Evolutionary conservation across 176 grass and related monocot species (phyloP).

Genomic region (Lolium rigidum): DNA sequence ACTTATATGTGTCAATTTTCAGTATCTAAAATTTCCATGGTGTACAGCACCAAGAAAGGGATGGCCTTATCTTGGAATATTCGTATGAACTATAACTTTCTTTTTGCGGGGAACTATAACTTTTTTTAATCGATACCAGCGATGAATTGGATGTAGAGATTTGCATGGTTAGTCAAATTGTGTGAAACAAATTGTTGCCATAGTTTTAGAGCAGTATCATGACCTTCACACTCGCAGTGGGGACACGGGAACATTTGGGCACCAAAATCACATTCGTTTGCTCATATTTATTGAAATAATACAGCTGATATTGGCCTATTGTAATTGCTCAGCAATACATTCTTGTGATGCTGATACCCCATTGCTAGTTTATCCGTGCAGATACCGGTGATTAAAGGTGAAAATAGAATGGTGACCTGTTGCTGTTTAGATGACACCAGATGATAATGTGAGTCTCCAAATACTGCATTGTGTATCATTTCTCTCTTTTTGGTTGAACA

Average conservation of each 20-base stretch:
- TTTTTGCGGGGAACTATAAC: not conserved
- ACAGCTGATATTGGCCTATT: not conserved
- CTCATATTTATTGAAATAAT: not conserved
- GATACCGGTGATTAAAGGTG: constrained; percentile 39
- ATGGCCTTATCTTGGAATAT: not conserved
- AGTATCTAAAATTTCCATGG: not conserved
- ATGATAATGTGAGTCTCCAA: constrained; percentile 54
- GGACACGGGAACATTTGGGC: not conserved
- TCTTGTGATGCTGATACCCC: not conserved
- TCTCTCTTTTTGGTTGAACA: constrained; percentile 1
- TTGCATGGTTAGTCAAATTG: not conserved
- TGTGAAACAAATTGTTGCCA: not conserved
- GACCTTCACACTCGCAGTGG: not conserved
- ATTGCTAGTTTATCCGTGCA: constrained; percentile 9
- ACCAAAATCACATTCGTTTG: constrained; percentile 9
- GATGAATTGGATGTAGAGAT: not conserved
- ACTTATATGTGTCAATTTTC: not conserved
- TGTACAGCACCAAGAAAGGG: not conserved
- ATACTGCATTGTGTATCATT: not conserved
- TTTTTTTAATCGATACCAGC: not conserved
- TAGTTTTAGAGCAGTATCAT: not conserved
- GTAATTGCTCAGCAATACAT: not conserved
- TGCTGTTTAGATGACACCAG: constrained; percentile 65
- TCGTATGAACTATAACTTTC: not conserved
- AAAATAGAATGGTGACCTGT: constrained; percentile 65